Percentiles rank a stretch among this genome's conserved stretches.
These are phyloP conservation scores for Pseudonitzschia multiseries DNA, from an alignment of 108 stramenopile genomes.

Conservation along the genomic window DNA sequence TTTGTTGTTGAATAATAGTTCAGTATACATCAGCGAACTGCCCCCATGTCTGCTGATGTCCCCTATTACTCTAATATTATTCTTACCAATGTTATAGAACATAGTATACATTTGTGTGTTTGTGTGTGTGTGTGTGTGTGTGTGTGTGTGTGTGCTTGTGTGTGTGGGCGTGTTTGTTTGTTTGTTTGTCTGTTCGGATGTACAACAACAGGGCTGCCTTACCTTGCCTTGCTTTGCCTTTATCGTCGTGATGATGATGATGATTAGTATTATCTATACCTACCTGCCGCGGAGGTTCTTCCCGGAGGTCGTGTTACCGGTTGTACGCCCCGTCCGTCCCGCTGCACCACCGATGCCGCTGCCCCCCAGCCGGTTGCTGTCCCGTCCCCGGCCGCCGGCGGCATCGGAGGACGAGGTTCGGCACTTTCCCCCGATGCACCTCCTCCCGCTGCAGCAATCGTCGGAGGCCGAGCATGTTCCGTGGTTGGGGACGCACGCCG, in stretches of 20 bases:
- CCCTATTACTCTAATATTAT: background rate
- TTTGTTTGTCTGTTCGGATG: too few relatives aligned
- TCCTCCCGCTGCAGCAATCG: slow-evolving; percentile 10
- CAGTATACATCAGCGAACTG: background rate
- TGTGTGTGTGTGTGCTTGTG: background rate
- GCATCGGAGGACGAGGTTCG: background rate
- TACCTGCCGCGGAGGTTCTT: slow-evolving; percentile 1
- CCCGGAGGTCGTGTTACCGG: too few relatives aligned
- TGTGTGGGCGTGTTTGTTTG: background rate
- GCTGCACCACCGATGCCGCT: slow-evolving; percentile 4
- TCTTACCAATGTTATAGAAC: background rate
- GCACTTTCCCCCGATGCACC: background rate
- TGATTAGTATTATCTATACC: too few relatives aligned
- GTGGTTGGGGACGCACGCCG: background rate
- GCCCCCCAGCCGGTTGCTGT: slow-evolving; percentile 6
- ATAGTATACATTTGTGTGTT: background rate
- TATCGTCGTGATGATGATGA: too few relatives aligned
- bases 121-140: background rate
- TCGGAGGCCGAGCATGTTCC: background rate
- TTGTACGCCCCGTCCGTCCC: background rate
- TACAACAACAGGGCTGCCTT: too few relatives aligned
- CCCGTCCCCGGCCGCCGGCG: background rate
- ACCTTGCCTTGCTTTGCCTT: too few relatives aligned
- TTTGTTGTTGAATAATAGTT: background rate
- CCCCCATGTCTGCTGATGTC: background rate